A percentile compares a stretch with the other conserved stretches of the same genome.
Evolutionary conservation across 2,329 filamentous ascomycete species (phyloP).

Genomic region (Hirsutella minnesotensis): DNA sequence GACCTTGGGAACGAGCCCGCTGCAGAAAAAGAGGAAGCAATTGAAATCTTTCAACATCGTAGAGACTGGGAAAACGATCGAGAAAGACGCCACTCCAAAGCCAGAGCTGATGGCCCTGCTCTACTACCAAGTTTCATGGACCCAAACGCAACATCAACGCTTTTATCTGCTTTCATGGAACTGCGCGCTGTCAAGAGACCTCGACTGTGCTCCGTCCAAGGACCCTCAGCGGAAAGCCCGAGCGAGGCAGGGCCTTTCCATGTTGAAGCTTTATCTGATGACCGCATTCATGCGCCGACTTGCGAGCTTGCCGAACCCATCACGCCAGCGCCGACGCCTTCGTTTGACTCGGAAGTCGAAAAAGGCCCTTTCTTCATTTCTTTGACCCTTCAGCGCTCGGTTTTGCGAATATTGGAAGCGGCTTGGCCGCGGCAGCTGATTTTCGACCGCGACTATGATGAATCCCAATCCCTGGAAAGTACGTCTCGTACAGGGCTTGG

Average conservation of each 20-base stretch:
- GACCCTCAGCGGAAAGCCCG: not conserved
- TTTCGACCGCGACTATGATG: not conserved
- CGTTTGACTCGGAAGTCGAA: not conserved
- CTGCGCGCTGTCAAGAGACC: slow-evolving; percentile 16
- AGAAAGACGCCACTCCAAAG: no score
- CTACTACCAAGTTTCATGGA: slow-evolving; percentile 9
- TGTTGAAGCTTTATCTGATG: no score
- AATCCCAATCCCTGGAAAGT: not conserved
- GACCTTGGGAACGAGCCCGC: not conserved
- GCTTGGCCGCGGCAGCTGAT: not conserved
- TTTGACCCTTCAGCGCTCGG: not conserved
- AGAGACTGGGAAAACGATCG: no score
- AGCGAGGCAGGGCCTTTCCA: no score
- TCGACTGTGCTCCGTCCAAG: not conserved
- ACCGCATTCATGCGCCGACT: no score
- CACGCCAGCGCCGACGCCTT: not conserved
- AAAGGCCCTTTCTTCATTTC: not conserved
- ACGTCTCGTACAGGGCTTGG: slow-evolving; percentile 12
- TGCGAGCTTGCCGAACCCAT: not conserved
- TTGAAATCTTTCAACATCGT: no score
- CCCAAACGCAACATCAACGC: slow-evolving; percentile 12
- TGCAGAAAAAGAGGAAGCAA: not conserved
- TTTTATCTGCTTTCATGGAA: slow-evolving; percentile 20
- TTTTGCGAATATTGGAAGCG: not conserved
- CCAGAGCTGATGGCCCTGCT: not conserved